Evolutionary conservation across 2,329 filamentous ascomycete species (phyloP), one percentile per base, ranked within the genome.

Genomic region (Aspergillus terreus): DNA sequence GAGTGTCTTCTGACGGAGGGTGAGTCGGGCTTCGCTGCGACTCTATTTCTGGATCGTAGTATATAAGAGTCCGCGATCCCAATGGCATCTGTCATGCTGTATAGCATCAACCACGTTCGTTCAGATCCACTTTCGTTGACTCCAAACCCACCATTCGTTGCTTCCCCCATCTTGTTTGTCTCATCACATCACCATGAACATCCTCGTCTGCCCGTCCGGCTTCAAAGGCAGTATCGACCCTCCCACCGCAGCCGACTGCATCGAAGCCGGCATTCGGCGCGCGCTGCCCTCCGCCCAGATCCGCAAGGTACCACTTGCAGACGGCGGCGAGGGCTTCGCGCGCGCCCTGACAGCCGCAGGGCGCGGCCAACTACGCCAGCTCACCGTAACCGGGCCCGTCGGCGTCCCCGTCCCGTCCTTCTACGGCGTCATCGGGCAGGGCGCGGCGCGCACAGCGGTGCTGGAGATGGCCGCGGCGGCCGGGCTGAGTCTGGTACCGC

Each of bases 381-480:
- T 72, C 32, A 58, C 59, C 6, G 73, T 81, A 19, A 74, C 63
- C 4, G 78, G 78, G 0, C 78, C 78, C 1, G 66, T 77, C 4
- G 71, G 74, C 1, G 41, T 64, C 1, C 67, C 64, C 1, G 63
- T 80, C 21, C 40, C 65, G 3, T 79, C 78, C 4, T 74, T 74
- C 58, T 77, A 77, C 52, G 78, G 78, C 6, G 69, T 80, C 33
- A 62, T 79, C 9, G 55, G 66, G 19, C 48, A 65, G 54, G 49
- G 62, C 46, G 45, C 58, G 23, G 55, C 52, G 15, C 57, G 50
- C 9, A 79, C 76, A 5, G 78, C 76, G 3, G 74, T 80, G 6
- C 63, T 81, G 11, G 78, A 81, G 51, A 80, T 81, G 75, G 78
- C 78, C 4, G 76, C 78, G 4, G 78, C 77, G 1, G 78, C 78